phyloP scores from a whole-genome alignment of 805 yeast species.

The Lipomyces spencermartinsiae region DNA sequence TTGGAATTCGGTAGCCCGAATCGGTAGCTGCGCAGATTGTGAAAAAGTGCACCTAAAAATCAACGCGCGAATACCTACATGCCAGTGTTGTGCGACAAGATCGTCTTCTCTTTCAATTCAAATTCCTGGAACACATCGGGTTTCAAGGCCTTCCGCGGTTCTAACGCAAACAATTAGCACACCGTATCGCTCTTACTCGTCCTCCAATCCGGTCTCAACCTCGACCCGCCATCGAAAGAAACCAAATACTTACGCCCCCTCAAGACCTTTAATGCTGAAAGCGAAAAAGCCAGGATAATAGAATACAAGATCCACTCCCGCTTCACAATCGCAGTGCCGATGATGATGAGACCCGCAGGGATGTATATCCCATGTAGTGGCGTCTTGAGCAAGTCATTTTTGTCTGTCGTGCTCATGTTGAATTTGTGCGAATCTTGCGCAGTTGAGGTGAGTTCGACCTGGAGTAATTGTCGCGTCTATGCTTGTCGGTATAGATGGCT shows the following conservation, averaged over 20 bases:
- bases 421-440: not conserved
- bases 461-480: not conserved
- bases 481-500: not conserved
- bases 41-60: not conserved
- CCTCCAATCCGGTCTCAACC: not conserved
- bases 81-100: constrained; percentile 80
- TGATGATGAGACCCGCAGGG: constrained; percentile 42
- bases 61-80: constrained; percentile 48
- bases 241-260: constrained; percentile 41
- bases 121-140: constrained; percentile 75
- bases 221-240: not conserved
- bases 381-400: constrained; percentile 41
- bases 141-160: constrained; percentile 55
- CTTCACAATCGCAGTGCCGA: constrained; percentile 43
- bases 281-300: constrained; percentile 36
- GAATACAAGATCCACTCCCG: constrained; percentile 40
- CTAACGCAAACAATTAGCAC: constrained; percentile 13
- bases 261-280: constrained; percentile 41
- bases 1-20: constrained; percentile 79
- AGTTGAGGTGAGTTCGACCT: not conserved
- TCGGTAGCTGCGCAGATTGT: constrained; percentile 51
- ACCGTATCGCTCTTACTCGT: not conserved
- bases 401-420: not conserved
- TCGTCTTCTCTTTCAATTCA: constrained; percentile 77
- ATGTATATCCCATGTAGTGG: constrained; percentile 46